phyloP scores from a whole-genome alignment of 1,284 basidiomycete species.

The Ganoderma leucocontextum region DNA sequence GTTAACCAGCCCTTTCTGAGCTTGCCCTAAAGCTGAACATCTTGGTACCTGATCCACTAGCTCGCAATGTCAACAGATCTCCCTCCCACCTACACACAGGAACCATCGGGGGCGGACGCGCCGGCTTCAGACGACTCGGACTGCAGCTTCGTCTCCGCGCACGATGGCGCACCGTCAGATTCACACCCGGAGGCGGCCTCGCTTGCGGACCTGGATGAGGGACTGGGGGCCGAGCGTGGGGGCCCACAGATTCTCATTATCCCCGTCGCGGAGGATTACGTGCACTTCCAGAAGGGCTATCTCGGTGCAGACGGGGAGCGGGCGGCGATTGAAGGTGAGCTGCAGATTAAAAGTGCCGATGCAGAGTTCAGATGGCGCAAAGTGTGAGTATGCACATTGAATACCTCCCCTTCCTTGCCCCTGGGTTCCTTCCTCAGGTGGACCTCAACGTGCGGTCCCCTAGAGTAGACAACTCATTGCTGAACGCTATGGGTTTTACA shows the following conservation, averaged over 20 bases:
- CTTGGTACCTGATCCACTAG: not conserved
- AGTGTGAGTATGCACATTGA: slow-evolving; percentile 59
- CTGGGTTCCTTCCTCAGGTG: not conserved
- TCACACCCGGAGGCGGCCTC: not conserved
- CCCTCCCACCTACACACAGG: slow-evolving; percentile 51
- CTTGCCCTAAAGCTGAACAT: slow-evolving; percentile 1
- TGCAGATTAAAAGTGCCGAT: slow-evolving; percentile 77
- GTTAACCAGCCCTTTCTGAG: not conserved
- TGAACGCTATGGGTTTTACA: slow-evolving; percentile 40
- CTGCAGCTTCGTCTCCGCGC: slow-evolving; percentile 29
- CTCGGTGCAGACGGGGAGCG: slow-evolving; percentile 80
- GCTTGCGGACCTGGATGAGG: not conserved
- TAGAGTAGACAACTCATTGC: not conserved
- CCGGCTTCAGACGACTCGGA: slow-evolving; percentile 32
- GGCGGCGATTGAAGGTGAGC: slow-evolving; percentile 83
- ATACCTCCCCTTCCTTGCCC: not conserved
- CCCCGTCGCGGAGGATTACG: slow-evolving; percentile 62
- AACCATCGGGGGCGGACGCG: slow-evolving; percentile 37
- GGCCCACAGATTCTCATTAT: slow-evolving; percentile 68
- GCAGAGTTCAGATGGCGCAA: slow-evolving; percentile 62
- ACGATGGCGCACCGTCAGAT: slow-evolving; percentile 9
- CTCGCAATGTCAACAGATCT: slow-evolving; percentile 43
- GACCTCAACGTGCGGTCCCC: not conserved
- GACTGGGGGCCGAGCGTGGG: not conserved
- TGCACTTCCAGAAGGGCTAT: slow-evolving; percentile 83